These are phyloP conservation scores for Vaccinium macrocarpon DNA, from an alignment of 148 eudicot species.

Conservation along the genomic window DNA sequence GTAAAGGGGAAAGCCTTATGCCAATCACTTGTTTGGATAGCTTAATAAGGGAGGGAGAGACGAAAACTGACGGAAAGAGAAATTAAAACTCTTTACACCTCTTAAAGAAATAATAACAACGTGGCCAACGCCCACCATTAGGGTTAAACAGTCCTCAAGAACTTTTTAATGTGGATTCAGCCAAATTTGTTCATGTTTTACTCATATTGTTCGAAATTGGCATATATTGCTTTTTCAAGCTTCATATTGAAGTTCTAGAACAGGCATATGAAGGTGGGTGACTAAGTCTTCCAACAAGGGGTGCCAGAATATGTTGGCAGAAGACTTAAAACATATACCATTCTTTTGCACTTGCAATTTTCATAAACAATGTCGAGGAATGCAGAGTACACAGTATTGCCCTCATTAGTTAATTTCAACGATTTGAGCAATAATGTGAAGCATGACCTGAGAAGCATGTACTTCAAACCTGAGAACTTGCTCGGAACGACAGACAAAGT, in stretches of 20 bases:
- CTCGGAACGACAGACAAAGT: conserved; percentile 81
- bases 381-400: not conserved
- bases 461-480: conserved; percentile 71
- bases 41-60: too few species aligned
- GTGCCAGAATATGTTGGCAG: not conserved
- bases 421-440: not conserved
- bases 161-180: not conserved
- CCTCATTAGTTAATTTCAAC: not conserved
- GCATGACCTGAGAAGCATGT: not conserved
- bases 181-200: not conserved
- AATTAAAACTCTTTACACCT: too few species aligned
- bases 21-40: not conserved
- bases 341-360: not conserved
- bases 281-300: not conserved
- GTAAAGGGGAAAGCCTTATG: not conserved
- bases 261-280: not conserved
- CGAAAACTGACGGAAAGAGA: too few species aligned
- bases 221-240: not conserved
- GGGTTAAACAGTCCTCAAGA: not conserved
- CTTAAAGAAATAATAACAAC: too few species aligned
- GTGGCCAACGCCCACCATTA: not conserved
- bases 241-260: conserved; percentile 4
- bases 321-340: too few species aligned
- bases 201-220: not conserved
- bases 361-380: not conserved